Evolutionary conservation across 192 early-diverging fungal species (phyloP).

Genomic region (Umbelopsis ramanniana): DNA sequence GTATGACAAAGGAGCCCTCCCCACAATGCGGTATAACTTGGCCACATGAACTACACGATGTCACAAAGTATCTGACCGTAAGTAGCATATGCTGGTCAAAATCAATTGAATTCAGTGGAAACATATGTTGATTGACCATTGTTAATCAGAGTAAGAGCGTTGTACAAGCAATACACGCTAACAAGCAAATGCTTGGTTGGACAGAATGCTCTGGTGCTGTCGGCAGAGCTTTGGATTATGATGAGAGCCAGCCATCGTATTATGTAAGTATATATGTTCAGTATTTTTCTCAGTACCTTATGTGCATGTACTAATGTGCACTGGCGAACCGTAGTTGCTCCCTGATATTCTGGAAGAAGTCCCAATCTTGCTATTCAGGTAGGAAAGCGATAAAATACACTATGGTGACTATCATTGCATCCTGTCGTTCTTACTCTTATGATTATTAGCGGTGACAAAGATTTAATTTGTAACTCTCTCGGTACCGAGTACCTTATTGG

Average conservation of each 20-base stretch:
- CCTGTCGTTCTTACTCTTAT: too few relatives aligned
- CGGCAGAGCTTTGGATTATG: slow-evolving; percentile 42
- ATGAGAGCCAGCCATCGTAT: slow-evolving; percentile 60
- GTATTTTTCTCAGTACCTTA: not conserved
- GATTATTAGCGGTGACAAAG: slow-evolving; percentile 67
- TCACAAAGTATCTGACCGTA: slow-evolving; percentile 57
- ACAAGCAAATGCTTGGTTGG: slow-evolving; percentile 50
- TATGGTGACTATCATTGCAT: too few relatives aligned
- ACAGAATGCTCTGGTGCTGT: slow-evolving; percentile 66
- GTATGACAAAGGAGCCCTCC: slow-evolving; percentile 44
- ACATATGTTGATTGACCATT: not conserved
- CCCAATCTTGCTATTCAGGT: slow-evolving; percentile 68
- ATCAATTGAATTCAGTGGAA: not conserved
- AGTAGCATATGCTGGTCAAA: slow-evolving; percentile 10
- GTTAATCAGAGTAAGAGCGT: slow-evolving; percentile 49
- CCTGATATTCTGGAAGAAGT: slow-evolving; percentile 62
- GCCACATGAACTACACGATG: slow-evolving; percentile 55
- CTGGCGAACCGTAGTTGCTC: slow-evolving; percentile 52
- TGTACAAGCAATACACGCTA: slow-evolving; percentile 60
- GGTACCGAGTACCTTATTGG: slow-evolving; percentile 72
- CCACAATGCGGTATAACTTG: slow-evolving; percentile 57
- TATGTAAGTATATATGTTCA: slow-evolving; percentile 44
- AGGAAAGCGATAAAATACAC: not conserved
- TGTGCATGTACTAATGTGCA: not conserved
- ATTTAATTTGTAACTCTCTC: slow-evolving; percentile 81